Conservation (phyloP, 2,329 filamentous ascomycete species). For the Diaporthe eres region DNA sequence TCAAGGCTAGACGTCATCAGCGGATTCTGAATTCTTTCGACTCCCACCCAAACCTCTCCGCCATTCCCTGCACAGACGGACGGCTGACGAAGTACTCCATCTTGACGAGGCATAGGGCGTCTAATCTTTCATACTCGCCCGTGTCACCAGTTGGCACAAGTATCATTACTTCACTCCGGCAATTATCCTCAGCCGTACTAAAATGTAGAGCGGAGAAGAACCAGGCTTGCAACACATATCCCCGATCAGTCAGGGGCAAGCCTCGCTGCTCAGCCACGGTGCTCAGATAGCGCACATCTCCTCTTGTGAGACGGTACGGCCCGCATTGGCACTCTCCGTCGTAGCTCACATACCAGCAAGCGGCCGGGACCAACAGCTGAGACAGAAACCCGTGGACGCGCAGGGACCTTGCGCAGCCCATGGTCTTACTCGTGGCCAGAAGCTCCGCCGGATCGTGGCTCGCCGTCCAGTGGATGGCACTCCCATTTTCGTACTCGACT, state of each 20-base stretch:
- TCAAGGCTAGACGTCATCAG: not conserved
- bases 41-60: constrained; percentile 17
- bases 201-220: constrained; percentile 30
- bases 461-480: not conserved
- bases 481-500: not conserved
- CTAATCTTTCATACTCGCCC: constrained; percentile 16
- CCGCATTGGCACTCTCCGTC: constrained; percentile 31
- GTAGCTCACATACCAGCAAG: constrained; percentile 30
- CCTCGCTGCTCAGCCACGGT: constrained; percentile 18
- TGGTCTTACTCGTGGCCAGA: not conserved
- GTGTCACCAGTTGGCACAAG: constrained; percentile 1
- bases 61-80: constrained; percentile 23
- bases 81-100: constrained; percentile 33
- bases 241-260: constrained; percentile 16
- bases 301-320: constrained; percentile 21
- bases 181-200: constrained; percentile 21
- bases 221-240: constrained; percentile 22
- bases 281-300: constrained; percentile 29
- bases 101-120: constrained; percentile 18
- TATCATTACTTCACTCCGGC: constrained; percentile 19
- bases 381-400: constrained; percentile 15
- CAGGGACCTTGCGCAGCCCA: not conserved
- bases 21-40: constrained; percentile 10
- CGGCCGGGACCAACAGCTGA: constrained; percentile 11
- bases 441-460: not conserved